These are phyloP conservation scores for Tripidium arundinaceum DNA, from an alignment of 202 grass and related monocot genomes.

Conservation along the genomic window DNA sequence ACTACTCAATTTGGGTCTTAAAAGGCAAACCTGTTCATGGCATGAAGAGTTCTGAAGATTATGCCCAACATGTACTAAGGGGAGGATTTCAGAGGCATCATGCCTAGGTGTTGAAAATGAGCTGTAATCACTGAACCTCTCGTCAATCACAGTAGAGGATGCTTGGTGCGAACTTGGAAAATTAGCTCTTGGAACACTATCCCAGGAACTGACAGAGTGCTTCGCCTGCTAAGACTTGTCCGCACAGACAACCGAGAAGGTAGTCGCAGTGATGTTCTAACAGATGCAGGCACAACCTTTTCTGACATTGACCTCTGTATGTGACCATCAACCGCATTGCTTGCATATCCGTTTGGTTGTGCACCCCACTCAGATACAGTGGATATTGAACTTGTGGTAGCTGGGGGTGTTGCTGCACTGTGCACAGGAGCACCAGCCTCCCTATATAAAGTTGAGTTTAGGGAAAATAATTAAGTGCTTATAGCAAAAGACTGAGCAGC, in stretches of 20 bases:
- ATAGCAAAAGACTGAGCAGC: not conserved
- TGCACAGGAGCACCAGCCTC: slow-evolving; percentile 9
- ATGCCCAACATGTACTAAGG: not conserved
- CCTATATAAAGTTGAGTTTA: slow-evolving; percentile 21
- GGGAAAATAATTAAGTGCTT: not conserved
- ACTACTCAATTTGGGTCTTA: not conserved
- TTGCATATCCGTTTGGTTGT: slow-evolving; percentile 3
- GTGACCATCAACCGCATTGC: not conserved
- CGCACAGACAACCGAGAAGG: slow-evolving; percentile 5
- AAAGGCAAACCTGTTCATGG: slow-evolving; percentile 39
- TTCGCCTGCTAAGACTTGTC: slow-evolving; percentile 20
- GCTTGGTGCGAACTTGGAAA: slow-evolving; percentile 21
- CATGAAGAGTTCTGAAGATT: slow-evolving; percentile 16
- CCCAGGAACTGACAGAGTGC: slow-evolving; percentile 32
- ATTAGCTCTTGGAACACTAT: slow-evolving; percentile 20
- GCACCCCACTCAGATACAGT: not conserved
- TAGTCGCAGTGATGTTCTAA: not conserved
- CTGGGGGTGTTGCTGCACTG: not conserved
- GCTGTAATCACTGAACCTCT: slow-evolving; percentile 15
- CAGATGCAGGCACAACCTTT: slow-evolving; percentile 10
- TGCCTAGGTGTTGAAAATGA: slow-evolving; percentile 35
- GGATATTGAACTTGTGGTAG: slow-evolving; percentile 15
- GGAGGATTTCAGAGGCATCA: slow-evolving; percentile 18
- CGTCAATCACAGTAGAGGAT: slow-evolving; percentile 39
- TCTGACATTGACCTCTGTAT: slow-evolving; percentile 37